Evolutionary conservation across 108 stramenopile genomes (phyloP).

Genomic region (Cylindrotheca fusiformis): DNA sequence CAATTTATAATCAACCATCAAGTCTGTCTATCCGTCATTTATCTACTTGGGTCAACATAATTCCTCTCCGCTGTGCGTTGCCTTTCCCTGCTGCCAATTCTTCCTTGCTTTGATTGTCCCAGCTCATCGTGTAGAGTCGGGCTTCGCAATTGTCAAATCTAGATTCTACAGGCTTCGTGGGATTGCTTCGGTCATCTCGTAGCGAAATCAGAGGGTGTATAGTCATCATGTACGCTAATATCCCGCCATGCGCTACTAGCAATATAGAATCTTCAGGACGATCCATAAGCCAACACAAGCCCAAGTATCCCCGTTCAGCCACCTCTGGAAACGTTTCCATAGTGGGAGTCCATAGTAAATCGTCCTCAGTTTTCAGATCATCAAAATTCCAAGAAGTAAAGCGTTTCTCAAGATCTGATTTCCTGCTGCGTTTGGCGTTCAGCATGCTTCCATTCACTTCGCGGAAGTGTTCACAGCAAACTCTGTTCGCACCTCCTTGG

Average conservation of each 20-base stretch:
- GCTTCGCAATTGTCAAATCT: constrained; percentile 84
- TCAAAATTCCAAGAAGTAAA: constrained; percentile 73
- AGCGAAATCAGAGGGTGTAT: constrained; percentile 48
- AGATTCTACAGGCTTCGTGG: constrained; percentile 29
- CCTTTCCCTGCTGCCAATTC: not conserved
- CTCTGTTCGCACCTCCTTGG: constrained; percentile 13
- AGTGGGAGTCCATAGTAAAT: constrained; percentile 60
- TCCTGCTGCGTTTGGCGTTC: constrained; percentile 63
- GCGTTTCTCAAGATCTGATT: constrained; percentile 33
- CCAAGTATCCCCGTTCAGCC: constrained; percentile 66
- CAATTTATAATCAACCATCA: too few relatives aligned
- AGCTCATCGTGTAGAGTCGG: constrained; percentile 50
- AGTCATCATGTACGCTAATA: constrained; percentile 63
- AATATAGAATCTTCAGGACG: constrained; percentile 51
- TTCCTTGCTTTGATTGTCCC: not conserved
- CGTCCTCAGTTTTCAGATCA: constrained; percentile 20
- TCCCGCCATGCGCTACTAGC: constrained; percentile 68
- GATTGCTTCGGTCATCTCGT: constrained; percentile 39
- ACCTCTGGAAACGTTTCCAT: constrained; percentile 56
- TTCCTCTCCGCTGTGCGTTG: constrained; percentile 4
- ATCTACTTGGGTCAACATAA: constrained; percentile 23
- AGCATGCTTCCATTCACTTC: constrained; percentile 77
- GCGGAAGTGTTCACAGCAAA: constrained; percentile 63
- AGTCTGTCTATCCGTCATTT: too few relatives aligned
- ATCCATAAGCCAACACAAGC: constrained; percentile 53